A percentile compares a stretch with the other conserved stretches of the same genome.
phyloP scores from a whole-genome alignment of 768 basidiomycete genomes.

The Suillus tomentosus region DNA sequence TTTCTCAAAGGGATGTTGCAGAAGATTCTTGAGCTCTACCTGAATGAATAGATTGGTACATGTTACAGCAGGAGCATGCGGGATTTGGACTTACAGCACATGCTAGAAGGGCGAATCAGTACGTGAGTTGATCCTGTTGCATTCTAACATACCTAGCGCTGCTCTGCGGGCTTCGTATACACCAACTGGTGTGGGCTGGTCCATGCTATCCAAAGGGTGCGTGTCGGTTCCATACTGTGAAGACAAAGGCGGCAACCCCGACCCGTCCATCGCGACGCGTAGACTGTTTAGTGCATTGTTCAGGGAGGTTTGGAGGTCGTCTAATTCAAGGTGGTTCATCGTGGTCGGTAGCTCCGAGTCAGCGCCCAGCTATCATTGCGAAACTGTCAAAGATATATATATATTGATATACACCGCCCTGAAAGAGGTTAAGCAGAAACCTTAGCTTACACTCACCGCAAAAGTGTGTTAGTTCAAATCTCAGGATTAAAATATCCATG shows the following conservation, averaged over 20 bases:
- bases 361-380: not conserved
- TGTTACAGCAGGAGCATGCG: not conserved
- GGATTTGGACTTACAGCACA: not conserved
- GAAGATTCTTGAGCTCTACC: slow-evolving; percentile 9
- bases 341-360: not conserved
- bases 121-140: not conserved
- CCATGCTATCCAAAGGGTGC: slow-evolving; percentile 6
- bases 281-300: slow-evolving; percentile 3
- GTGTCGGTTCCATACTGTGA: not conserved
- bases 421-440: too few relatives aligned
- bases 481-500: too few relatives aligned
- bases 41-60: not conserved
- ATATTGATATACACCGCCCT: not conserved
- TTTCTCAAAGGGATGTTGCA: slow-evolving; percentile 11
- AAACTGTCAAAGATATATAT: not conserved
- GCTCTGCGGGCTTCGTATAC: slow-evolving; percentile 7
- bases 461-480: too few relatives aligned
- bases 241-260: not conserved
- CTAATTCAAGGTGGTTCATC: not conserved
- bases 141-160: slow-evolving; percentile 4
- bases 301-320: not conserved
- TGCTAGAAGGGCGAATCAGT: slow-evolving; percentile 2
- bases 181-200: not conserved
- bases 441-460: too few relatives aligned
- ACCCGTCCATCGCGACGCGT: not conserved